These are phyloP conservation scores for Rhodotorula taiwanensis DNA, from an alignment of 768 basidiomycete species.

Conservation along the genomic window DNA sequence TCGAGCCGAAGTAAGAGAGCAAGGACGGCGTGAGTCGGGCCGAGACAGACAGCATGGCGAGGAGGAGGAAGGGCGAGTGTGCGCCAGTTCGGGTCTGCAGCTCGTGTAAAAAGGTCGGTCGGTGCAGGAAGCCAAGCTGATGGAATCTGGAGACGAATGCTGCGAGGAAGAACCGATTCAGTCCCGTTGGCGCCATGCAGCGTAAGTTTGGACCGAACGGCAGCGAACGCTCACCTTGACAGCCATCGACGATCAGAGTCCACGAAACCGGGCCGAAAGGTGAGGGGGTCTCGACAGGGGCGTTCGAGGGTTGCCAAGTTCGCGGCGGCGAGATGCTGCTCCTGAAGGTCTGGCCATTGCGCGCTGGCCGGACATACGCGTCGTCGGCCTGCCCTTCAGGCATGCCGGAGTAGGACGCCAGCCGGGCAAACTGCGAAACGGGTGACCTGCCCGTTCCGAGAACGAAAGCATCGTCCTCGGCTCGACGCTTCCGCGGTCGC, in stretches of 20 bases:
- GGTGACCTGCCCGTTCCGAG: not conserved
- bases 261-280: too few species aligned
- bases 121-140: conserved; percentile 15
- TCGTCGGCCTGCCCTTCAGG: too few species aligned
- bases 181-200: accelerated
- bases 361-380: too few species aligned
- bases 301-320: too few species aligned
- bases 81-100: not conserved
- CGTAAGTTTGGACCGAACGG: too few species aligned
- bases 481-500: not conserved
- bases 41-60: not conserved
- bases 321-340: too few species aligned
- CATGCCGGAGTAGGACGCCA: not conserved
- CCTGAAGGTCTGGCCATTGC: too few species aligned
- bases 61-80: conserved; percentile 8
- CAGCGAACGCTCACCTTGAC: too few species aligned
- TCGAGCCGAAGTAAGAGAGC: not conserved
- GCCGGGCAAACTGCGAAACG: not conserved
- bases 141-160: not conserved
- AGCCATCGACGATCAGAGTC: too few species aligned
- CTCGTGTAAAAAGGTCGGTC: conserved; percentile 4
- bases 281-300: too few species aligned
- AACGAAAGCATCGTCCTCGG: too few species aligned
- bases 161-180: not conserved
- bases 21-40: not conserved